Evolutionary conservation across 140 eudicot genomes (phyloP).

Genomic region (Cichorium intybus): DNA sequence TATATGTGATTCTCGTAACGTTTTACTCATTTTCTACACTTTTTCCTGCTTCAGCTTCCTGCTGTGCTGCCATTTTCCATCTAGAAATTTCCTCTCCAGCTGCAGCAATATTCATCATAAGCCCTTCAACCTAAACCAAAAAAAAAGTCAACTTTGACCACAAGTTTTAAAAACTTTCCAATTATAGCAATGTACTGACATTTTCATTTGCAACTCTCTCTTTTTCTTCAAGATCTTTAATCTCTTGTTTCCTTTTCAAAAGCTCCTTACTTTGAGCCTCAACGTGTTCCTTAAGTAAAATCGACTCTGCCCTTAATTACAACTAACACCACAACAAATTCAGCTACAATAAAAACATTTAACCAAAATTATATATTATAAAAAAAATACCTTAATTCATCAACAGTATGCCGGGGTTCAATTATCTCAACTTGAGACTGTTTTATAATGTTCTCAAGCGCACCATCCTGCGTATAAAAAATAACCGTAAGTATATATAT

Average conservation of each 20-base stretch:
- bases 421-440: conserved; percentile 79
- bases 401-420: conserved; percentile 82
- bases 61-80: conserved; percentile 89
- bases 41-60: conserved; percentile 90
- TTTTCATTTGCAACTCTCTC: conserved; percentile 84
- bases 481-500: too few relatives aligned
- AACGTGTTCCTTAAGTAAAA: conserved; percentile 58
- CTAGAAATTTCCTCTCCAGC: conserved; percentile 90
- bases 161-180: not conserved
- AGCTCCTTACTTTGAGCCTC: conserved; percentile 81
- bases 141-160: conserved; percentile 7
- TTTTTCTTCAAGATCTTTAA: conserved; percentile 88
- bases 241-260: conserved; percentile 52
- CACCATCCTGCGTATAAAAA: conserved; percentile 65
- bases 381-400: conserved; percentile 67
- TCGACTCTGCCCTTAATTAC: conserved; percentile 77
- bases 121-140: conserved; percentile 72
- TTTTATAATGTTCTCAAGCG: conserved; percentile 78
- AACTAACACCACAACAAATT: conserved; percentile 24
- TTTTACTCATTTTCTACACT: conserved; percentile 77
- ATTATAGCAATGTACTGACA: conserved; percentile 25
- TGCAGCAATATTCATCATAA: conserved; percentile 81
- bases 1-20: too few relatives aligned
- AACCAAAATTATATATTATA: too few relatives aligned
- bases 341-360: conserved; percentile 3